phyloP scores from a whole-genome alignment of 768 basidiomycete genomes.

The Naganishia kalamii region DNA sequence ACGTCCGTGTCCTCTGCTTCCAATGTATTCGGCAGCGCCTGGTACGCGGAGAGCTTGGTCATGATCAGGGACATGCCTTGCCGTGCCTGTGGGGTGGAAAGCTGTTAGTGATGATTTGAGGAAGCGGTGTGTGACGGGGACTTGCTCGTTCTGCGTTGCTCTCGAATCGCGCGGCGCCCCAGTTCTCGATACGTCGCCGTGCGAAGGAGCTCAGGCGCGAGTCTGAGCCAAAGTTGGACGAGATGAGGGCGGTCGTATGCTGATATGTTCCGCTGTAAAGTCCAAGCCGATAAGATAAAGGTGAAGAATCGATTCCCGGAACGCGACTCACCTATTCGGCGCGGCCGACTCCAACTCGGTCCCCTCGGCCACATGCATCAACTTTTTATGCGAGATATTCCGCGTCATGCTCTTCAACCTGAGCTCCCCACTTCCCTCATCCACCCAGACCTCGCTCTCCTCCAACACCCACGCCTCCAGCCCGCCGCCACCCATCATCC shows the following conservation, averaged over 20 bases:
- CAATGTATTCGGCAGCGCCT: constrained; percentile 51
- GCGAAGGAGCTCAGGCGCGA: constrained; percentile 57
- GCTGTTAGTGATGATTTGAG: constrained; percentile 2
- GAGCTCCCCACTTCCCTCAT: constrained; percentile 25
- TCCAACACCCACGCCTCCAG: constrained; percentile 90
- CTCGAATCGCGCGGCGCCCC: constrained; percentile 77
- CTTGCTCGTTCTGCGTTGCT: constrained; percentile 75
- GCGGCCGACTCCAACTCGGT: constrained; percentile 62
- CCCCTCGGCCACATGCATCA: constrained; percentile 85
- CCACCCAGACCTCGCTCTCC: constrained; percentile 76
- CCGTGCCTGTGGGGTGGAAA: constrained; percentile 28
- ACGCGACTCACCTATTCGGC: neutral
- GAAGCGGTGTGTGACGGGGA: constrained; percentile 22
- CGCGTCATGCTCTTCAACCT: constrained; percentile 65
- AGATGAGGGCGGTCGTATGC: constrained; percentile 74
- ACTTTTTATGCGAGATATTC: constrained; percentile 89
- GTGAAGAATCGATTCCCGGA: constrained; percentile 15
- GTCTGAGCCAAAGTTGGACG: constrained; percentile 87
- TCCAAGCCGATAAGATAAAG: neutral
- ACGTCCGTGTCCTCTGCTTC: constrained; percentile 27
- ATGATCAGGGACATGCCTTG: constrained; percentile 74
- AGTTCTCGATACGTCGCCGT: constrained; percentile 62
- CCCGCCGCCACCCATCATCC: constrained; percentile 51
- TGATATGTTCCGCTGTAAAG: constrained; percentile 66
- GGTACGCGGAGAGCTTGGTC: constrained; percentile 69